A percentile compares a stretch with the other conserved stretches of the same genome.
These are phyloP conservation scores for Bidens hawaiensis DNA, from an alignment of 140 eudicot species.

Conservation along the genomic window DNA sequence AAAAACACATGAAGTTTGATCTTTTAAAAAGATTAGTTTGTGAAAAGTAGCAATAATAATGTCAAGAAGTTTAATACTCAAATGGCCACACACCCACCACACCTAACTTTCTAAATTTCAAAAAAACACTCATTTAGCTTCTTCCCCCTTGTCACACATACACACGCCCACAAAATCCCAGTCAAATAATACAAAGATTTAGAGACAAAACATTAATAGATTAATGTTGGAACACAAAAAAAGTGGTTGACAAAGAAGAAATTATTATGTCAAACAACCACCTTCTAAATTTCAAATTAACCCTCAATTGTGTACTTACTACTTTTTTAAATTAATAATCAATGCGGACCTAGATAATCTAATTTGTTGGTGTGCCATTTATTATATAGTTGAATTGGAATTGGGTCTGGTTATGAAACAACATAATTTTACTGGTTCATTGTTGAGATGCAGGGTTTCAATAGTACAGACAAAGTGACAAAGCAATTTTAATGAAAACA, in stretches of 20 bases:
- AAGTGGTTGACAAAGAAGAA: conserved; percentile 14
- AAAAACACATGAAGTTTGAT: conserved; percentile 23
- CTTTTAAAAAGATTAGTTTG: conserved; percentile 1
- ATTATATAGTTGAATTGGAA: not conserved
- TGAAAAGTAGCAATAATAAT: conserved; percentile 36
- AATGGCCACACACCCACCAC: conserved; percentile 11
- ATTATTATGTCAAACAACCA: conserved; percentile 21
- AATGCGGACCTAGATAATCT: conserved; percentile 26
- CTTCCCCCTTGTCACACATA: conserved; percentile 18
- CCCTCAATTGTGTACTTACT: conserved; percentile 4
- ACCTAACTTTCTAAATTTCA: conserved; percentile 13
- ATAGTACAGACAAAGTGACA: conserved; percentile 16
- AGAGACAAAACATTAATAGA: conserved; percentile 9
- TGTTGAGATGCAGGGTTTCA: not conserved
- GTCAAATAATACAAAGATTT: conserved; percentile 23
- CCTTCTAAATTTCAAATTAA: conserved; percentile 17
- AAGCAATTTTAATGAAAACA: conserved; percentile 20
- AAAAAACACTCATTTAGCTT: conserved; percentile 30
- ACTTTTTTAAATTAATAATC: conserved; percentile 23
- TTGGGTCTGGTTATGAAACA: not conserved
- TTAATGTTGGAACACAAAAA: conserved; percentile 19
- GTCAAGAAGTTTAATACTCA: conserved; percentile 19
- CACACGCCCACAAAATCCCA: conserved; percentile 18
- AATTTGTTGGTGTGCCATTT: not conserved
- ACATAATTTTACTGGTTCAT: not conserved